These are phyloP conservation scores for Terana coerulea DNA, from an alignment of 768 basidiomycete species.

Conservation along the genomic window DNA sequence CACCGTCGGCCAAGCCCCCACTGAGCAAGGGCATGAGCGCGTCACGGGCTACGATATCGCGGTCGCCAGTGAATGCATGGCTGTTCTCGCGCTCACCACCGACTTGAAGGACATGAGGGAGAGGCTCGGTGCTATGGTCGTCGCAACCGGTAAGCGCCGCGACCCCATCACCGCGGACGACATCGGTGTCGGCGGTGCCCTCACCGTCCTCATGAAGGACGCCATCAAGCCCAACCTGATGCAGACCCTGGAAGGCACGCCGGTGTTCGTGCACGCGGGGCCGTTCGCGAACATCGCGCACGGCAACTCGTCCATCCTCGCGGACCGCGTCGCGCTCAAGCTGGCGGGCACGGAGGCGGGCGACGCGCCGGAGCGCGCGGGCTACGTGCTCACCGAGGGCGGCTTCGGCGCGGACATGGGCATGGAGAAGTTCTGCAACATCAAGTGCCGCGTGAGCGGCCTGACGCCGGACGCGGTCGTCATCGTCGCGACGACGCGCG, in stretches of 20 bases:
- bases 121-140: constrained; percentile 93
- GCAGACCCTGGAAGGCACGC: constrained; percentile 98
- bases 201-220: constrained; percentile 97
- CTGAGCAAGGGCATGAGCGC: constrained; percentile 87
- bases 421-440: constrained; percentile 99
- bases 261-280: constrained; percentile 98
- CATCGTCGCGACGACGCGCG: constrained; percentile 95
- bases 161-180: constrained; percentile 95
- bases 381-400: constrained; percentile 97
- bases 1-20: constrained; percentile 84
- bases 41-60: constrained; percentile 95
- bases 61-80: constrained; percentile 98
- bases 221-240: constrained; percentile 99
- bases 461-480: constrained; percentile 91
- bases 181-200: constrained; percentile 89
- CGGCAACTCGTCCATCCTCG: constrained; percentile 96
- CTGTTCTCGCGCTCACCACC: constrained; percentile 89
- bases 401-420: constrained; percentile 99
- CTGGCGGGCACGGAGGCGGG: constrained; percentile 94
- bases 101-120: constrained; percentile 88
- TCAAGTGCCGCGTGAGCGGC: constrained; percentile 94
- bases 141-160: constrained; percentile 88
- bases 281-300: constrained; percentile 99
- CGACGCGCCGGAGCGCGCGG: constrained; percentile 73
- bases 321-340: constrained; percentile 96